These are phyloP conservation scores for Leccinum boreale DNA, from an alignment of 768 basidiomycete genomes.

Conservation along the genomic window DNA sequence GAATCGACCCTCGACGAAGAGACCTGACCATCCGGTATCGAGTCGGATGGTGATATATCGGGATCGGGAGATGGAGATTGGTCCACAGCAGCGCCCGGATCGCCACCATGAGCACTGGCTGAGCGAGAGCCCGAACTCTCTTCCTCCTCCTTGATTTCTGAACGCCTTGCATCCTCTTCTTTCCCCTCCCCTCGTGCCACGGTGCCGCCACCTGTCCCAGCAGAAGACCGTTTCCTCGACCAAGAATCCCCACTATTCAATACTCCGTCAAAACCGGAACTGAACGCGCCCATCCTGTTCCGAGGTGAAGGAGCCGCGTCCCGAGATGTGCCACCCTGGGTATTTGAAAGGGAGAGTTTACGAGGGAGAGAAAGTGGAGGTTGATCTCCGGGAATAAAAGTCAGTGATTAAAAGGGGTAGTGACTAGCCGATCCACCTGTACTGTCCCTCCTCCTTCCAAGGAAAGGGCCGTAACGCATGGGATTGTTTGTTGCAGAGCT, in stretches of 20 bases:
- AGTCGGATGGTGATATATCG: conserved; percentile 8
- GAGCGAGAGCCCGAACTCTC: conserved; percentile 29
- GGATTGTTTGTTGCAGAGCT: conserved; percentile 49
- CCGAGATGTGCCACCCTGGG: conserved; percentile 54
- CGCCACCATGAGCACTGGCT: conserved; percentile 3
- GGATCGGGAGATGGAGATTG: conserved; percentile 11
- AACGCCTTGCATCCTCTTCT: conserved; percentile 38
- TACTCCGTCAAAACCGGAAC: conserved; percentile 71
- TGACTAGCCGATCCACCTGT: conserved; percentile 43
- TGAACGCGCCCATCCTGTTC: conserved; percentile 51
- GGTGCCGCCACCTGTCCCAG: conserved; percentile 40
- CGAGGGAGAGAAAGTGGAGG: conserved; percentile 52
- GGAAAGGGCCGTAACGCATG: conserved; percentile 57
- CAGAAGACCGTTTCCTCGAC: conserved; percentile 65
- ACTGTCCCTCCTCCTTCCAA: conserved; percentile 64
- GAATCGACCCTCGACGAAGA: conserved; percentile 9
- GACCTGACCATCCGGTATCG: conserved; percentile 4
- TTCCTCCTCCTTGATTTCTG: conserved; percentile 60
- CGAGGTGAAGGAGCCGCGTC: conserved; percentile 67
- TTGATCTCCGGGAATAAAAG: conserved; percentile 46
- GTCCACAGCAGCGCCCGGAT: conserved; percentile 5
- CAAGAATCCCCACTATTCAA: conserved; percentile 65
- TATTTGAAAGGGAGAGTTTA: conserved; percentile 65
- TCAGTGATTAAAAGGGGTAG: conserved; percentile 5
- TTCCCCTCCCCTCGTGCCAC: conserved; percentile 40